Evolutionary conservation across 805 yeast species (phyloP), one percentile per base, ranked within the genome.

Genomic region (Torulaspora indica): DNA sequence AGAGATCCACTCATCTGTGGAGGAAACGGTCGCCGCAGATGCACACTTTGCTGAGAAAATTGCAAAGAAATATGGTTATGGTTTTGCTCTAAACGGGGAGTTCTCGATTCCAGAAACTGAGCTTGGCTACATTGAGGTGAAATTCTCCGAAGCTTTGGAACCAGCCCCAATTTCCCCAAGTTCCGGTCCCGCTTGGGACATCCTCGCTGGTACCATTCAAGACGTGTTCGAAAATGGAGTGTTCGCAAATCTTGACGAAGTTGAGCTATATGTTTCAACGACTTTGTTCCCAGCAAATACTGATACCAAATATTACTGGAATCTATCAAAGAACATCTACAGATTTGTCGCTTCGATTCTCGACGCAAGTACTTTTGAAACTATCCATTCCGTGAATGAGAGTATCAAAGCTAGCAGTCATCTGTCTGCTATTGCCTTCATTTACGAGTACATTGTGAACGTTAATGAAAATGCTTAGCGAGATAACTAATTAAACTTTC

Each of bases 381-480:
- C 73, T 35, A 66, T 72, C 34, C 91, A 84, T 64, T 78, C 84
- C 25, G 81, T 82, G 14, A 75, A 84, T 57, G 93, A 85, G 60
- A 73, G 68, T 50, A 59, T 78, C 36, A 64, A 69, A 12, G 59
- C 80, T 46, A 76, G 74, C 42, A 68, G 74, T n/a, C 91, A 84
- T 62, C 62, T 85, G 50, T 78, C 79, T 46, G 66, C 74, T 8
- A 67, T 79, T 35, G 80, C 81, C 0, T 79, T 78, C 60, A 68
- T 73, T 53, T 77, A 77, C 55, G 75, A 77, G 49, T 77, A 75
- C 51, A 64, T 67, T 35, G 56, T 60, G 13, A 63, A 63, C 37
- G 61, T 57, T 12, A 57, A 56, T 33, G 63, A 61, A 37, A 44
- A 57, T 40, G 54, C 43, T 29, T 14, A 39, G 15, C 25, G 23